Conservation (phyloP, 177 flowering plant genomes). For the Vitis hybrid region DNA sequence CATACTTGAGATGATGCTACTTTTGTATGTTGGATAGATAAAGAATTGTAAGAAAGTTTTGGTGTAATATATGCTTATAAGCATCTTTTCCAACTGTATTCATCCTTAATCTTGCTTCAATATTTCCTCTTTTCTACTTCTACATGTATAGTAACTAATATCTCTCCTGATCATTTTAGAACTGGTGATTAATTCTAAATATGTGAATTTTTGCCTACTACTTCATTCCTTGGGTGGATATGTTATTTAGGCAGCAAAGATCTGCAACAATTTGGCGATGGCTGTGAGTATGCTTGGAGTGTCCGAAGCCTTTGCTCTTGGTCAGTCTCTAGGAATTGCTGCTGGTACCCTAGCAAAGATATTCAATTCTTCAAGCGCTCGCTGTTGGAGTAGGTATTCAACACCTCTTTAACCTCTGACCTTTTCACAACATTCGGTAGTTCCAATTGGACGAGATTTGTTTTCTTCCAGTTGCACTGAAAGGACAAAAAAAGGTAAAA, state of each 20-base stretch:
- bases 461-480: not conserved
- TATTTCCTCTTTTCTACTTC: too few species aligned
- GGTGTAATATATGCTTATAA: not conserved
- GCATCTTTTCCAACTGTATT: too few species aligned
- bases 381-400: constrained; percentile 92
- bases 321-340: constrained; percentile 77
- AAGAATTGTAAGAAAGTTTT: not conserved
- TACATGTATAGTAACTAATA: too few species aligned
- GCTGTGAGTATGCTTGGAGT: constrained; percentile 93
- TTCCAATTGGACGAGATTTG: not conserved
- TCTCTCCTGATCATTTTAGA: too few species aligned
- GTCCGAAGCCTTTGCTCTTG: constrained; percentile 89
- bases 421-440: not conserved
- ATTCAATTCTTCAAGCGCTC: constrained; percentile 89
- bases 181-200: not conserved
- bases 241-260: constrained; percentile 77
- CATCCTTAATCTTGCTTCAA: not conserved
- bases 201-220: not conserved
- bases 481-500: too few species aligned
- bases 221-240: constrained; percentile 5
- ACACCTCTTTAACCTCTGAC: constrained; percentile 9
- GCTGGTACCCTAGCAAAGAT: constrained; percentile 68
- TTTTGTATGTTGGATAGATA: not conserved
- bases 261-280: constrained; percentile 93
- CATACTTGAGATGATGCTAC: not conserved